phyloP scores from a whole-genome alignment of 164 flowering plant genomes.

The Chloranthus sessilifolius region DNA sequence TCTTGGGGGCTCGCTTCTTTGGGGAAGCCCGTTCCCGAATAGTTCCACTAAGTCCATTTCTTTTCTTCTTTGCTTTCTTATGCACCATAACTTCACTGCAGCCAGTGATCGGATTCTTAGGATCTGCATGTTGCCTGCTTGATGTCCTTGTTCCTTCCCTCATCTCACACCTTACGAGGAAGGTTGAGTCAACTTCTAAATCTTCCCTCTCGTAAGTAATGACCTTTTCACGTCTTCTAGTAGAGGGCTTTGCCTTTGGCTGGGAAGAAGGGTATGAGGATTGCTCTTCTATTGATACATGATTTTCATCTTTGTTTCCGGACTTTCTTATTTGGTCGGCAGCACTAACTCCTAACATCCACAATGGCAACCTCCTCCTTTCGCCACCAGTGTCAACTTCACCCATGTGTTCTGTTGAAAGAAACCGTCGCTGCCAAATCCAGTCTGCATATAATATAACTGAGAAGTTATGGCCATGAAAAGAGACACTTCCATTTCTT shows the following conservation, averaged over 20 bases:
- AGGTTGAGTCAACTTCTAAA: constrained; percentile 5
- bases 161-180: constrained; percentile 13
- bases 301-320: constrained; percentile 10
- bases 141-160: constrained; percentile 15
- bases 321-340: constrained; percentile 16
- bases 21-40: constrained; percentile 1
- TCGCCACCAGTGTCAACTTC: constrained; percentile 14
- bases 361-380: constrained; percentile 35
- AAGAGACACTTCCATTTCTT: too few relatives aligned
- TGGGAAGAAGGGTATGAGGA: constrained; percentile 1
- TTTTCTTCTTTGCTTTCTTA: constrained; percentile 14
- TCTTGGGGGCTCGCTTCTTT: constrained; percentile 13
- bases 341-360: constrained; percentile 40
- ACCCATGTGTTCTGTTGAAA: constrained; percentile 12
- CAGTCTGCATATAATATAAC: too few relatives aligned
- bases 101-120: constrained; percentile 1
- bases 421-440: too few relatives aligned
- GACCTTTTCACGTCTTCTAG: neutral
- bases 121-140: constrained; percentile 8
- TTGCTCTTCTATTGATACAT: neutral
- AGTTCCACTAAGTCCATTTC: constrained; percentile 5
- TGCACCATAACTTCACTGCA: constrained; percentile 2
- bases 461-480: too few relatives aligned
- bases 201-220: constrained; percentile 11
- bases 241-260: neutral